Evolutionary conservation across 257 asterid genomes (phyloP).

Genomic region (Salvia miltiorrhiza): DNA sequence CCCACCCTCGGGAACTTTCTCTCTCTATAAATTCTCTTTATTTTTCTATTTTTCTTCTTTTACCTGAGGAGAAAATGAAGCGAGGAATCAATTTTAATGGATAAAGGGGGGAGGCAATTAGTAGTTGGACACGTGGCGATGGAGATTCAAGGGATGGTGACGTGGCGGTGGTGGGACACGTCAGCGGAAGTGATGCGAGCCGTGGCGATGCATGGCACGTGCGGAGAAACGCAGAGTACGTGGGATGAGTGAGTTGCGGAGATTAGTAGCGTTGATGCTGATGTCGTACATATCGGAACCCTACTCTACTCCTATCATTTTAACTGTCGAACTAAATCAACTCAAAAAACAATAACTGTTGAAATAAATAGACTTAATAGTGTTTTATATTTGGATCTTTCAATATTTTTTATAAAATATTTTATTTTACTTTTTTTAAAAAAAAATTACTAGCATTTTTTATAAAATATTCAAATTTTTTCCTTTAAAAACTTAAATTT

Average conservation of each 20-base stretch:
- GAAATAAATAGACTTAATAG: too few species aligned
- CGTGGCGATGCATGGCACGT: conserved; percentile 52
- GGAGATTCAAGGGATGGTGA: conserved; percentile 28
- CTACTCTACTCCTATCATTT: conserved; percentile 2
- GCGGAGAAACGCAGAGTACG: conserved; percentile 40
- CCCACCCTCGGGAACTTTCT: conserved; percentile 25
- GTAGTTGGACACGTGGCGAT: conserved; percentile 62
- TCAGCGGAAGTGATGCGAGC: conserved; percentile 32
- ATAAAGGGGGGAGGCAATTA: conserved; percentile 53
- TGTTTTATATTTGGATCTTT: too few species aligned
- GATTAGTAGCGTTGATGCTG: conserved; percentile 14
- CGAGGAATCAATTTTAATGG: conserved; percentile 30
- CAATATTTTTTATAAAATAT: too few species aligned
- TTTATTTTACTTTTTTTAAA: too few species aligned
- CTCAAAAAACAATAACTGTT: too few species aligned
- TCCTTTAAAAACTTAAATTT: too few species aligned
- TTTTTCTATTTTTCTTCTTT: background rate
- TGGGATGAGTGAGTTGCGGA: conserved; percentile 34
- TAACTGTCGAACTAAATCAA: background rate
- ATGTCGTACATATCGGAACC: background rate
- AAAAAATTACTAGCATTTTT: too few species aligned
- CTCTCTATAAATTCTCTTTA: conserved; percentile 24
- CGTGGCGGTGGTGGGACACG: conserved; percentile 59
- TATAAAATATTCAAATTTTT: too few species aligned
- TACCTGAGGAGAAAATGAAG: conserved; percentile 24